Evolutionary conservation across 805 yeast species (phyloP).

Genomic region (Candida rishiriensis): DNA sequence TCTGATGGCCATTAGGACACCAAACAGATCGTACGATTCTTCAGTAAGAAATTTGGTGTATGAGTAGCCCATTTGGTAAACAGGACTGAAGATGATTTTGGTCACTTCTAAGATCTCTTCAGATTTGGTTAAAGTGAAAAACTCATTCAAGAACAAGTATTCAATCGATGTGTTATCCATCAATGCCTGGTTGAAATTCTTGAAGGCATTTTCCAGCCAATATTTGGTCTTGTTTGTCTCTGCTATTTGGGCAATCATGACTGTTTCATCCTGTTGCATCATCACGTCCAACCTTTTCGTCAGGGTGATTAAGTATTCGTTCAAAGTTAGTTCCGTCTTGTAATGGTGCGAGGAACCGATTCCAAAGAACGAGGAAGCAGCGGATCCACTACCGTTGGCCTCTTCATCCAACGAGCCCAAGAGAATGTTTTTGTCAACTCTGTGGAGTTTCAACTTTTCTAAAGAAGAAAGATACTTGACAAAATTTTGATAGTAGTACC

Average conservation of each 20-base stretch:
- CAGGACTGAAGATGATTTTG: conserved; percentile 47
- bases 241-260: conserved; percentile 79
- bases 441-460: conserved; percentile 53
- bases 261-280: conserved; percentile 48
- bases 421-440: conserved; percentile 43
- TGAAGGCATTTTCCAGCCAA: conserved; percentile 69
- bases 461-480: conserved; percentile 70
- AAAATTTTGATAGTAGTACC: conserved; percentile 86
- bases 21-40: conserved; percentile 66
- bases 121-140: conserved; percentile 51
- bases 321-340: conserved; percentile 23
- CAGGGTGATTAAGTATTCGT: conserved; percentile 53
- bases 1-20: conserved; percentile 70
- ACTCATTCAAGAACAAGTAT: conserved; percentile 65
- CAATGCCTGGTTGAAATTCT: conserved; percentile 68
- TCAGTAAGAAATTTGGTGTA: conserved; percentile 39
- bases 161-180: conserved; percentile 77
- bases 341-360: conserved; percentile 3
- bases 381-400: not conserved
- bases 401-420: conserved; percentile 23
- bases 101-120: conserved; percentile 41
- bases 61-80: conserved; percentile 44
- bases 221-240: conserved; percentile 60
- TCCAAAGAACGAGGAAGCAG: conserved; percentile 12
- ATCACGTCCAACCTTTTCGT: conserved; percentile 60